Percentiles rank a stretch among this genome's conserved stretches.
Evolutionary conservation across 2,329 filamentous ascomycete species (phyloP).

Genomic region (Thielaviopsis ethacetica): DNA sequence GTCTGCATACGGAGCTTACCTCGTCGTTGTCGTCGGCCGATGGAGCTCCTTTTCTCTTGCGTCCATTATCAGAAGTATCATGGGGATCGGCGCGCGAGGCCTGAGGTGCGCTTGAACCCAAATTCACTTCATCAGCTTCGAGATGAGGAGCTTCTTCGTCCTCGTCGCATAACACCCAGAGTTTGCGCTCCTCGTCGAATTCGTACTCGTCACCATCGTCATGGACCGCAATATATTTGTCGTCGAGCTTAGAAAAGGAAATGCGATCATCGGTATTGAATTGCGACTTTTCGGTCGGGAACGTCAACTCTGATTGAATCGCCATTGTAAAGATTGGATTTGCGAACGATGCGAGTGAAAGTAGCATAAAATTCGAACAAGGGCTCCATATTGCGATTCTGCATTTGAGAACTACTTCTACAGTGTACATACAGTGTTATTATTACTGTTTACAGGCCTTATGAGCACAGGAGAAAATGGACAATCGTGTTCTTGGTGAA

Average conservation of each 20-base stretch:
- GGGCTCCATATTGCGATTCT: background rate
- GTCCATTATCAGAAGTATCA: background rate
- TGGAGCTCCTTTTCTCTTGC: slow-evolving; percentile 27
- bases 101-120: background rate
- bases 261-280: slow-evolving; percentile 70
- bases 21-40: slow-evolving; percentile 21
- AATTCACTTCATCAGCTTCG: background rate
- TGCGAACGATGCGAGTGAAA: background rate
- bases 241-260: slow-evolving; percentile 69
- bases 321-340: slow-evolving; percentile 3
- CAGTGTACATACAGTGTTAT: background rate
- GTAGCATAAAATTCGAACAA: background rate
- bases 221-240: slow-evolving; percentile 70
- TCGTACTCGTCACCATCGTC: slow-evolving; percentile 75
- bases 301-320: slow-evolving; percentile 16
- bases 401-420: background rate
- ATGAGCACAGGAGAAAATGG: too few species aligned
- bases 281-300: slow-evolving; percentile 45
- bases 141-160: slow-evolving; percentile 21
- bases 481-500: too few species aligned
- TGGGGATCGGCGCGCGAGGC: background rate
- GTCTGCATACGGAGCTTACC: slow-evolving; percentile 23
- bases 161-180: slow-evolving; percentile 50
- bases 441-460: background rate
- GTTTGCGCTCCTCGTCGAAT: slow-evolving; percentile 53